A percentile compares a stretch with the other conserved stretches of the same genome.
Conservation (phyloP, 2,329 filamentous ascomycete genomes). For the Fusarium sororula region DNA sequence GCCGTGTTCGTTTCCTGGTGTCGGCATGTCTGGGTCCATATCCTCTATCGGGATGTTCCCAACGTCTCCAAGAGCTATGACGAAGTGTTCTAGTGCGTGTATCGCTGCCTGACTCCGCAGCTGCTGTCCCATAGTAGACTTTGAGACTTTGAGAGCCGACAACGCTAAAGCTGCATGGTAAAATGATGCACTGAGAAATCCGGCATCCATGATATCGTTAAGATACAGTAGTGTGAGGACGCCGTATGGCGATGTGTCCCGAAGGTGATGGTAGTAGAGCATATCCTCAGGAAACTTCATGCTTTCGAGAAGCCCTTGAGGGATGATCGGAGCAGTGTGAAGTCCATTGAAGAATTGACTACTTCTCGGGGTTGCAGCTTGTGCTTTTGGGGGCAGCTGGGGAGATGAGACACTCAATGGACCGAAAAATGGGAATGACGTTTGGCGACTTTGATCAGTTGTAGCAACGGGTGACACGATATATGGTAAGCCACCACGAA, state of each 20-base stretch:
- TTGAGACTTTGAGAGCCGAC: slow-evolving; percentile 23
- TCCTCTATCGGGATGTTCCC: slow-evolving; percentile 11
- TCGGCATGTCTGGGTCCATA: neutral
- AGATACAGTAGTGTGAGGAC: slow-evolving; percentile 15
- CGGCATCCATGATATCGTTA: slow-evolving; percentile 1
- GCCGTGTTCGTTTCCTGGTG: neutral
- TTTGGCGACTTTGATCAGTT: neutral
- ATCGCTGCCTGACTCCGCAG: neutral
- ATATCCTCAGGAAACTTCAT: slow-evolving; percentile 30
- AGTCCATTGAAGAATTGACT: slow-evolving; percentile 3
- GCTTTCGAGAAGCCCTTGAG: slow-evolving; percentile 4
- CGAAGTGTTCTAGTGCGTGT: slow-evolving; percentile 29
- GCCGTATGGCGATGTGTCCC: slow-evolving; percentile 12
- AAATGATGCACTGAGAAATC: slow-evolving; percentile 9
- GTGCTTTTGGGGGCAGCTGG: neutral
- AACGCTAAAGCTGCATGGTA: slow-evolving; percentile 25
- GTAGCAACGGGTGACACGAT: neutral
- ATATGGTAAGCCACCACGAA: neutral
- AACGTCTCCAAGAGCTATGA: slow-evolving; percentile 12
- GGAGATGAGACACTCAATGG: neutral
- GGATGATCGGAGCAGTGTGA: slow-evolving; percentile 1
- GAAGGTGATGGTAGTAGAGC: slow-evolving; percentile 29
- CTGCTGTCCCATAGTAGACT: neutral
- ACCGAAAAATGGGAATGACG: neutral
- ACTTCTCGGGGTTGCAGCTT: neutral